Conservation (phyloP, 1,284 basidiomycete species). For the Cutaneotrichosporon sp. region DNA sequence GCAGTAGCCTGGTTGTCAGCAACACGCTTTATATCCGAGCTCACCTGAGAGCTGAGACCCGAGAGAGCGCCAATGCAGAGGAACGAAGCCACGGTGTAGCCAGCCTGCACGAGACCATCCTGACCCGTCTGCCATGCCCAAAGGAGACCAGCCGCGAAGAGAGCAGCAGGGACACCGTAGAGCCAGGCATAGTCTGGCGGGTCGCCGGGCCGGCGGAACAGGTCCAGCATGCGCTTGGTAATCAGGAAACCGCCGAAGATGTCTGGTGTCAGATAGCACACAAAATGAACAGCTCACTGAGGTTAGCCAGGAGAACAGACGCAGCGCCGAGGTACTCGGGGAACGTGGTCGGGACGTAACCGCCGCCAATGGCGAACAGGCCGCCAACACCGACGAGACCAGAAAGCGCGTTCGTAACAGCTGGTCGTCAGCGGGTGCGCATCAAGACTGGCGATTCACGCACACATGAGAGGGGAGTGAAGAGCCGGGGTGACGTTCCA, state of each 20-base stretch:
- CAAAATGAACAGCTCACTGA: slow-evolving; percentile 53
- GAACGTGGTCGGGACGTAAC: slow-evolving; percentile 74
- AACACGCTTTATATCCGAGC: neutral
- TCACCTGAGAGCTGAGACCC: slow-evolving; percentile 39
- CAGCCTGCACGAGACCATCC: slow-evolving; percentile 80
- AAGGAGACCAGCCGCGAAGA: slow-evolving; percentile 77
- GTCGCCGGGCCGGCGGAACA: slow-evolving; percentile 81
- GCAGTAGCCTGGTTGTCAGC: slow-evolving; percentile 65
- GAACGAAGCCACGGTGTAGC: slow-evolving; percentile 75
- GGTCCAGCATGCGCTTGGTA: slow-evolving; percentile 83
- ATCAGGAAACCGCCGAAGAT: slow-evolving; percentile 81
- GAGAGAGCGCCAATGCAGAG: slow-evolving; percentile 68
- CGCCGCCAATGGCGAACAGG: slow-evolving; percentile 83
- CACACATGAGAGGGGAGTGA: slow-evolving; percentile 60
- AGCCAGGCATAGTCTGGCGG: slow-evolving; percentile 82
- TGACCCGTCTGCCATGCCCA: slow-evolving; percentile 76
- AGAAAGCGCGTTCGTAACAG: slow-evolving; percentile 50
- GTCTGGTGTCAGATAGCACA: slow-evolving; percentile 44
- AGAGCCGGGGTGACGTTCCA: slow-evolving; percentile 83
- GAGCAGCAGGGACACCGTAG: slow-evolving; percentile 71
- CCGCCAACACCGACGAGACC: slow-evolving; percentile 80
- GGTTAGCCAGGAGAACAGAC: slow-evolving; percentile 76
- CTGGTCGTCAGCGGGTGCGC: slow-evolving; percentile 19
- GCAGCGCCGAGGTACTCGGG: slow-evolving; percentile 74
- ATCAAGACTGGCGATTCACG: slow-evolving; percentile 6